A percentile compares a stretch with the other conserved stretches of the same genome.
These are phyloP conservation scores for Neurospora cerealis DNA, from an alignment of 495 filamentous ascomycete genomes.

Conservation along the genomic window DNA sequence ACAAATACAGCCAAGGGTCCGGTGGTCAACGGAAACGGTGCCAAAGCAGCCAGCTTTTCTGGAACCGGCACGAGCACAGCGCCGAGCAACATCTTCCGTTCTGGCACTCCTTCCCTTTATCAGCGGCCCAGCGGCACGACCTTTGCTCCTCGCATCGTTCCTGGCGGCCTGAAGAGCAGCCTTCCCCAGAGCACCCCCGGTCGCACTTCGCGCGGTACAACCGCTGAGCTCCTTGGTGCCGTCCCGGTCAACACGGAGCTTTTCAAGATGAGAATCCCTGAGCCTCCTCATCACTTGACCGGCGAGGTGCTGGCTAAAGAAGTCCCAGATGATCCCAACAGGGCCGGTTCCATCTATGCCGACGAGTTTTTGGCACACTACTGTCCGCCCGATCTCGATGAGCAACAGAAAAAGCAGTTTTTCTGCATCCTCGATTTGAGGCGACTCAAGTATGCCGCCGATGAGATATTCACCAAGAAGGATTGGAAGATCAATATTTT, in stretches of 20 bases:
- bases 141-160: constrained; percentile 29
- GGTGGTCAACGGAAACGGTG: neutral
- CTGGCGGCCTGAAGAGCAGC: constrained; percentile 19
- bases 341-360: constrained; percentile 36
- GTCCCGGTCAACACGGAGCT: constrained; percentile 28
- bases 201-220: constrained; percentile 16
- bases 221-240: constrained; percentile 17
- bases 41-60: constrained; percentile 17
- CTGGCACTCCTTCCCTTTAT: constrained; percentile 19
- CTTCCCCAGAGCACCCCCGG: constrained; percentile 28
- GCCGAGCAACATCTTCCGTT: constrained; percentile 31
- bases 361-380: constrained; percentile 39
- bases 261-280: constrained; percentile 38
- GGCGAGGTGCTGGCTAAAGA: constrained; percentile 36
- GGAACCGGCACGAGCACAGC: constrained; percentile 13
- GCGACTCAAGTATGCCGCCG: constrained; percentile 40
- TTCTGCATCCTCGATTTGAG: constrained; percentile 44
- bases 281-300: constrained; percentile 33
- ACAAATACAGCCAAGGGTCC: neutral
- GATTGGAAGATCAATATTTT: constrained; percentile 43
- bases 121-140: constrained; percentile 20
- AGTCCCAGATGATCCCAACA: constrained; percentile 31
- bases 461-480: constrained; percentile 42
- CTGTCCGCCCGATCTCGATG: constrained; percentile 37
- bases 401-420: constrained; percentile 39